Evolutionary conservation across 108 stramenopile species (phyloP), one percentile per base, ranked within the genome.

Genomic region (Mediolabrus comicus): DNA sequence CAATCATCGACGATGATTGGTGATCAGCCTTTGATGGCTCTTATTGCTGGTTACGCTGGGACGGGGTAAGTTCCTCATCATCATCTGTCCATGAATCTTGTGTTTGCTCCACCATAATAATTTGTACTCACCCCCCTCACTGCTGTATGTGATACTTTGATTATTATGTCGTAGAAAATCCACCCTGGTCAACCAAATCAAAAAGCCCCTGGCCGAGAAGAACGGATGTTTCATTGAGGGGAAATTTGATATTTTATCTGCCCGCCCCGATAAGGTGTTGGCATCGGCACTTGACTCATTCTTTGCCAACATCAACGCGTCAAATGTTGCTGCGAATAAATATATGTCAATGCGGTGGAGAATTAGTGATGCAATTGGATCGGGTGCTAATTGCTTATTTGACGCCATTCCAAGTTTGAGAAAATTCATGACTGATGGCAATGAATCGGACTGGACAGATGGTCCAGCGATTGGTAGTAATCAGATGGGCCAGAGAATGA

Each of bases 211-310:
- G n/a, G 52, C 22, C 1, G 43, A 59, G 0, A 49, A 58, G 30
- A 55, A 65, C 51, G 64, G 55, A 53, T 65, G 9, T 56, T 73
- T 73, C 26, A 65, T 73, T 26, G 72, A 73, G 34, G 72, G 72
- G 41, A 73, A 73, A 51, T 73, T 73, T 19, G 28, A 62, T 33
- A 32, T 53, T 22, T n/a, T n/a, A 24, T 32, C 31, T 52, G 13
- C 57, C 35, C 64, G 72, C 36, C 63, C 72, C 12, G 72, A 73
- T 41, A 65, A 43, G 38, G 41, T 73, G 24, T 56, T 73, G 25
- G 54, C 53, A 19, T 54, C 56, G 10, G 55, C 72, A 31, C 57
- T 73, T 13, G 53, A 62, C 32, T 22, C 38, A 27, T 36, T 65
- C 14, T 35, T 73, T 54, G 39, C 32, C 0, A 53, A 3, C n/a